Base-by-base conservation (phyloP, 768 basidiomycete genomes). In the Infundibulicybe gibba region DNA sequence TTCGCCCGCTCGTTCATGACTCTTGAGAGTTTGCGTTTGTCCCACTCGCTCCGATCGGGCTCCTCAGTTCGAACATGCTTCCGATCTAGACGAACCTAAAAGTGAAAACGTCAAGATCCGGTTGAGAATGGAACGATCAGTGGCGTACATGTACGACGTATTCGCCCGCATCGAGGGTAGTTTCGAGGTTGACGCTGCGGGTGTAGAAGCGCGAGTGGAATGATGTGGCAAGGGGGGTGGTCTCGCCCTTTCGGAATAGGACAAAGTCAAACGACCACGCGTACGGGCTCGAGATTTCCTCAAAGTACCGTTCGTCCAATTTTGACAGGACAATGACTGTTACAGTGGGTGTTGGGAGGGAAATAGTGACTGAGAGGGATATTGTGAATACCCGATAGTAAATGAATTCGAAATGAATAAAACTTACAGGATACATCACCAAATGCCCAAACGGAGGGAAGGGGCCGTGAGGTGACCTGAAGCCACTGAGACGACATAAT, bases 321-420 rank as follows among this genome's bases (percentile, higher is more conserved):
- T 71, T 70, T 3, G 72, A 69, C 3, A 80, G 69, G 3, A 76
- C 72, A 17, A 79, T 68, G 32, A 79, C 61, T n/a, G 70, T 59
- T 8, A 56, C 56, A 1, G 76, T 66, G 2, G 67, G 49, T 33
- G 60, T 54, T 2, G 65, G 52, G 17, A 79, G 51, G 14, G 66
- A 65, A 39, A 80, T 65, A 2, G 71, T 75, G 55, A 74, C 78
- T 79, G 44, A 1, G 17, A 37, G 13, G 39, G n/a, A 48, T 20
- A 37, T 47, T 13, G 37, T 20, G 15, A 47, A 25, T 8, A 25
- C 8, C 25, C 8, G 25, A 25, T 25, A 8, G 25, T 25, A 25
- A 25, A 25, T 25, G 25, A 8, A 25, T 3, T 25, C 8, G 25
- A 25, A 8, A 25, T 25, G 25, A 25, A 25, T 25, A 12, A 33